Evolutionary conservation across 2,329 filamentous ascomycete species (phyloP).

Genomic region (Fusarium sp.): DNA sequence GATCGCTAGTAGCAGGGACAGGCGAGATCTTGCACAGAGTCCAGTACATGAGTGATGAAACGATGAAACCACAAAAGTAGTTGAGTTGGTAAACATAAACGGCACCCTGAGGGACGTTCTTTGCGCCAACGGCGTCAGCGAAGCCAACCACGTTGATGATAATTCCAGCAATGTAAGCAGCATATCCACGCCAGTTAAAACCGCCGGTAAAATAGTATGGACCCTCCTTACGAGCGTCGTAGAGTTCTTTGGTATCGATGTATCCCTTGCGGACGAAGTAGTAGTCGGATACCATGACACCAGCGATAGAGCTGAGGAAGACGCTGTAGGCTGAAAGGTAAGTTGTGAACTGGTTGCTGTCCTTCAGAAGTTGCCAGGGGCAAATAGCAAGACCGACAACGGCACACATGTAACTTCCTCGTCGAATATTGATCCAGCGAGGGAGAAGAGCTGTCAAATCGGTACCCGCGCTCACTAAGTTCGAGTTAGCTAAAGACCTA

Average conservation of each 20-base stretch:
- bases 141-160: slow-evolving; percentile 94
- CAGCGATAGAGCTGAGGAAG: slow-evolving; percentile 92
- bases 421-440: slow-evolving; percentile 84
- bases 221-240: slow-evolving; percentile 74
- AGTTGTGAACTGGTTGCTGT: slow-evolving; percentile 86
- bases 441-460: slow-evolving; percentile 86
- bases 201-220: slow-evolving; percentile 83
- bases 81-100: slow-evolving; percentile 91
- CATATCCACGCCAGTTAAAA: slow-evolving; percentile 86
- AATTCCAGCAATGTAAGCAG: slow-evolving; percentile 85
- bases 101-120: slow-evolving; percentile 79
- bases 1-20: slow-evolving; percentile 78
- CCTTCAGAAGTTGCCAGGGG: slow-evolving; percentile 82
- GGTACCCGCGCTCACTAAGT: slow-evolving; percentile 76
- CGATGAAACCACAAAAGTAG: slow-evolving; percentile 87
- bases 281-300: slow-evolving; percentile 92
- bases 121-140: slow-evolving; percentile 78
- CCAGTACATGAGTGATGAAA: slow-evolving; percentile 77
- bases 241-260: slow-evolving; percentile 81
- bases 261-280: slow-evolving; percentile 88
- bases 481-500: too few relatives aligned
- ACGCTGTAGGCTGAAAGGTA: slow-evolving; percentile 94
- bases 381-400: slow-evolving; percentile 85
- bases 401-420: slow-evolving; percentile 89
- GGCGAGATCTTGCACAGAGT: slow-evolving; percentile 76